Conservation (phyloP, 176 grass and related monocot genomes). For the Phyllostachys edulis region DNA sequence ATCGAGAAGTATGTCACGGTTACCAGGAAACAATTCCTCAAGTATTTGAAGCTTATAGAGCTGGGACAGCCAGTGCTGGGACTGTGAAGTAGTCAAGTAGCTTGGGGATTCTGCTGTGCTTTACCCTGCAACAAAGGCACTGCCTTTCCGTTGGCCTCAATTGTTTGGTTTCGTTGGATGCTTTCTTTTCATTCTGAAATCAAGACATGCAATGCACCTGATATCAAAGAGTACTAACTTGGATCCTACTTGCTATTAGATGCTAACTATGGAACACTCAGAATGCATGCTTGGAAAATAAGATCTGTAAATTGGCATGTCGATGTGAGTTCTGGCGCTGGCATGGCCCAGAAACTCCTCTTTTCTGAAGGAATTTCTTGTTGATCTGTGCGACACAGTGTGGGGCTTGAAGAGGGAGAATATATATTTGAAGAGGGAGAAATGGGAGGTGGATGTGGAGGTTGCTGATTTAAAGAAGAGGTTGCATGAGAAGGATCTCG, state of each 20-base stretch:
- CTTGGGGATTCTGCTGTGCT: background rate
- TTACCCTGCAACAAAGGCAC: background rate
- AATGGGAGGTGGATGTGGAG: too few species aligned
- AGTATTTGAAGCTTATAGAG: constrained; percentile 42
- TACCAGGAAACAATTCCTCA: constrained; percentile 39
- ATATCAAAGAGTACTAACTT: background rate
- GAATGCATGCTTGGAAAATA: background rate
- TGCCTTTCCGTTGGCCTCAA: background rate
- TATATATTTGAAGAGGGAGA: too few species aligned
- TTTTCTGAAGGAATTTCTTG: too few species aligned
- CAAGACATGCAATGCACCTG: background rate
- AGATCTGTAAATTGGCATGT: background rate
- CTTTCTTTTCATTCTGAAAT: background rate
- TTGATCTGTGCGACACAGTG: too few species aligned
- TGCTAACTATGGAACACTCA: background rate
- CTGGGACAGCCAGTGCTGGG: background rate
- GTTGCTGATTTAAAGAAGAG: too few species aligned
- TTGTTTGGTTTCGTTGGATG: background rate
- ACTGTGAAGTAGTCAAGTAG: constrained; percentile 17
- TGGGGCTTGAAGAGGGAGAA: too few species aligned
- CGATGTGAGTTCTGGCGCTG: too few species aligned
- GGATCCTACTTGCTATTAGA: background rate
- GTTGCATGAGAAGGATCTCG: too few species aligned
- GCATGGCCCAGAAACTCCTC: too few species aligned
- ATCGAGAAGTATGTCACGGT: constrained; percentile 33